Conservation (phyloP, 192 early-diverging fungal genomes). For the Nowakowskiella sp. region DNA sequence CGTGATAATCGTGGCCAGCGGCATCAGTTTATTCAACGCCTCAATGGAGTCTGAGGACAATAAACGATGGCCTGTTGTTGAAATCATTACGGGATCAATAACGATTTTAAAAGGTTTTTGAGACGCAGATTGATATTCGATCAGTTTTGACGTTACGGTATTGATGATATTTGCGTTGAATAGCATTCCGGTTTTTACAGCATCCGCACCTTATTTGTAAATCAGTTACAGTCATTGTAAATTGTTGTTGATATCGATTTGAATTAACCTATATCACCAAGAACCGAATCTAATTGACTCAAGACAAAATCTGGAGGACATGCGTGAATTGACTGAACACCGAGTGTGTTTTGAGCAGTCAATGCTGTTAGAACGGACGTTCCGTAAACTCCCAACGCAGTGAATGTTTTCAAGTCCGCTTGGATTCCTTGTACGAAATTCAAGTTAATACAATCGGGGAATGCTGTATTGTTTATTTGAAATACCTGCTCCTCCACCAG, state of each 20-base stretch:
- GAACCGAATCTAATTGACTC: conserved; percentile 60
- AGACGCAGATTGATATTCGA: conserved; percentile 15
- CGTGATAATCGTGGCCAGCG: conserved; percentile 63
- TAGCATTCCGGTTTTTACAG: conserved; percentile 67
- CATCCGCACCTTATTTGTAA: no score
- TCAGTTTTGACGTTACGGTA: conserved; percentile 40
- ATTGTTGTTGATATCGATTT: no score
- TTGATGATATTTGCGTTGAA: conserved; percentile 55
- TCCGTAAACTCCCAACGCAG: conserved; percentile 60
- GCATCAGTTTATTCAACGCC: conserved; percentile 53
- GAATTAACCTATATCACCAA: conserved; percentile 77
- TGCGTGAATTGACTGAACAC: conserved; percentile 59
- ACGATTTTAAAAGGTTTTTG: conserved; percentile 37
- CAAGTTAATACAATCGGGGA: no score
- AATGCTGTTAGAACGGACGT: conserved; percentile 68
- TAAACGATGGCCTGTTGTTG: conserved; percentile 60
- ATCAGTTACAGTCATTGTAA: no score
- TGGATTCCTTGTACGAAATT: no score
- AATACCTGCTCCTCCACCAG: conserved; percentile 51
- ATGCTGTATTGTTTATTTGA: no score
- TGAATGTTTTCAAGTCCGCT: conserved; percentile 86
- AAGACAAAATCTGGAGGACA: conserved; percentile 56
- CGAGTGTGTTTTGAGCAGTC: conserved; percentile 82
- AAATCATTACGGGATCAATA: conserved; percentile 83
- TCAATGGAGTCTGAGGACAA: conserved; percentile 54